Percentiles rank a stretch among this genome's conserved stretches.
Conservation (phyloP, 345 rosid genomes). For the Lepidium sativum region DNA sequence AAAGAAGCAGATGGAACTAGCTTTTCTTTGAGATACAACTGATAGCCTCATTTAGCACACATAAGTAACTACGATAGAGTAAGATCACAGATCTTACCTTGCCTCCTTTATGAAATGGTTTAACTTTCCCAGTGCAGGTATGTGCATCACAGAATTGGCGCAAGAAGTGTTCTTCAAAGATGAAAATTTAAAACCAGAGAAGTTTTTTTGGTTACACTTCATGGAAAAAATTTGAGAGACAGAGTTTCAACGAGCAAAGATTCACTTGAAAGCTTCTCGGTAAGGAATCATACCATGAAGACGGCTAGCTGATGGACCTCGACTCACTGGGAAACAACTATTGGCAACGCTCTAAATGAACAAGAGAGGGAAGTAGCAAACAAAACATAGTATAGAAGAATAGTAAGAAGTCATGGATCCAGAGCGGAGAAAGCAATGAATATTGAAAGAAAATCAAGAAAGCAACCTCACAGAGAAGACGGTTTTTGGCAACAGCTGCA, state of each 20-base stretch:
- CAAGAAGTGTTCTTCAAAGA: slow-evolving; percentile 59
- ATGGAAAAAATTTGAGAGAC: neutral
- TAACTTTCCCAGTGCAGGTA: slow-evolving; percentile 55
- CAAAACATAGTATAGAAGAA: neutral
- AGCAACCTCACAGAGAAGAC: slow-evolving; percentile 82
- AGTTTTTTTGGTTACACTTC: neutral
- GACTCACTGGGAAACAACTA: slow-evolving; percentile 76
- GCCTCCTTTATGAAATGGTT: slow-evolving; percentile 72
- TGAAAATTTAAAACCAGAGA: slow-evolving; percentile 3
- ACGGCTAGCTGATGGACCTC: slow-evolving; percentile 67
- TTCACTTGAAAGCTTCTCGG: neutral
- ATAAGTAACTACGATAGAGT: neutral
- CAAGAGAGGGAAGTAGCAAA: neutral
- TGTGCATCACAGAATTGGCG: slow-evolving; percentile 94
- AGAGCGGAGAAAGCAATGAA: neutral
- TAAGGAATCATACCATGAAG: slow-evolving; percentile 59
- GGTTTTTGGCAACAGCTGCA: slow-evolving; percentile 77
- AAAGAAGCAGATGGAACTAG: neutral
- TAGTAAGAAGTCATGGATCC: neutral
- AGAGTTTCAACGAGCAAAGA: neutral
- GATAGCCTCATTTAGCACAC: neutral
- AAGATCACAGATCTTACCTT: slow-evolving; percentile 46
- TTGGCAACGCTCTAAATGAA: slow-evolving; percentile 71
- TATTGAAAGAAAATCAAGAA: neutral
- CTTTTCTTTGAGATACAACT: neutral